Evolutionary conservation across 345 rosid genomes (phyloP), one percentile per base, ranked within the genome.

Genomic region (Populus alba): DNA sequence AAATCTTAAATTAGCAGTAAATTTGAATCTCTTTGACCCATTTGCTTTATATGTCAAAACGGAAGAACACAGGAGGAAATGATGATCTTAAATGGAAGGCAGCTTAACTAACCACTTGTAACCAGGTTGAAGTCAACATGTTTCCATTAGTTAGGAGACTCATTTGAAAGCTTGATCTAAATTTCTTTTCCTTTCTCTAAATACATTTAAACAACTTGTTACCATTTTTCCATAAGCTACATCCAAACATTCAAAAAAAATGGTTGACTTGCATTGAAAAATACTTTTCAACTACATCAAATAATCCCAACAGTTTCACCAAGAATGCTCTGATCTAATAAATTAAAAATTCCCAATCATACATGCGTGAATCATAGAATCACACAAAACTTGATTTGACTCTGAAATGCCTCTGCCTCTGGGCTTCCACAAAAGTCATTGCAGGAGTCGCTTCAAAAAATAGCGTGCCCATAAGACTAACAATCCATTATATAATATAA

Each of bases 251-350:
- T 47, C 62, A 71, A 66, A 71, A 41, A 11, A 67, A 23, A 65
- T 22, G 51, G 62, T 78, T 80, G 83, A 85, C 82, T 51, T 71
- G 23, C 59, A 81, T 20, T 65, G 80, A 78, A 39, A 76, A 73
- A 70, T 78, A 71, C 72, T 27, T 68, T 70, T 75, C 72, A 78
- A 47, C 84, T 45, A 45, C 73, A 85, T 49, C 77, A 55, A 73
- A 75, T 38, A 81, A 67, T 25, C 20, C 20, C 29, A 71, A 55
- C 5, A 51, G 59, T 61, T 69, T 16, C 12, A 37, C 47, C 55
- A 76, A 80, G 35, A 45, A 37, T 20, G 74, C 31, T 35, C 70
- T 70, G 47, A 74, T 43, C 15, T 57, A 76, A 37, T 62, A 31
- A 3, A 55, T 11, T 69, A 77, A 33, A 61, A 18, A 68, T 61